phyloP scores from a whole-genome alignment of 805 yeast genomes.

The Starmerella riodocensis region DNA sequence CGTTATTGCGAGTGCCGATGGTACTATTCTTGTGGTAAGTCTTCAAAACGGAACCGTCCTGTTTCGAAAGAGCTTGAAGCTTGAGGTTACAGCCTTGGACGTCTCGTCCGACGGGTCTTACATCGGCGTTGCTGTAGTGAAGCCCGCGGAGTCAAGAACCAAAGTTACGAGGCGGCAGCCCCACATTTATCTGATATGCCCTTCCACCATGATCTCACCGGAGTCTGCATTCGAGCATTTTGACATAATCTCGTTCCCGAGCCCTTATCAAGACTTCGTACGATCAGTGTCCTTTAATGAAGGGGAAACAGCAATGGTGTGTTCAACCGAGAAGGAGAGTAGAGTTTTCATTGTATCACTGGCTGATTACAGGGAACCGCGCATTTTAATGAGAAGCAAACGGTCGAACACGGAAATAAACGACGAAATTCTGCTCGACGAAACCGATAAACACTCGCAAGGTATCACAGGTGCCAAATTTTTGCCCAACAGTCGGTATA shows the following conservation, averaged over 20 bases:
- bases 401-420: slow-evolving; percentile 45
- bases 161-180: slow-evolving; percentile 58
- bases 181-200: slow-evolving; percentile 47
- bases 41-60: slow-evolving; percentile 48
- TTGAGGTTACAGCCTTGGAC: slow-evolving; percentile 69
- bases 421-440: slow-evolving; percentile 48
- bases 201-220: slow-evolving; percentile 10
- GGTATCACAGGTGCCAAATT: slow-evolving; percentile 76
- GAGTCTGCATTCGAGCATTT: slow-evolving; percentile 26
- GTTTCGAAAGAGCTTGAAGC: slow-evolving; percentile 53
- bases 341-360: slow-evolving; percentile 65
- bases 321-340: slow-evolving; percentile 66
- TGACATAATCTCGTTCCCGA: slow-evolving; percentile 56
- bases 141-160: no score
- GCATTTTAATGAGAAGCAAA: slow-evolving; percentile 54
- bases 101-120: slow-evolving; percentile 50
- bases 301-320: slow-evolving; percentile 55
- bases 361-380: slow-evolving; percentile 48
- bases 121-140: slow-evolving; percentile 56
- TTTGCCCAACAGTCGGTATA: slow-evolving; percentile 45
- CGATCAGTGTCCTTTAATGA: slow-evolving; percentile 59
- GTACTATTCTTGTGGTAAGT: slow-evolving; percentile 55
- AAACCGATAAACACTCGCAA: slow-evolving; percentile 50
- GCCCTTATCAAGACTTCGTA: slow-evolving; percentile 80
- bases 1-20: slow-evolving; percentile 60